Percentiles rank a stretch among this genome's conserved stretches.
These are phyloP conservation scores for Cryphonectria naterciae DNA, from an alignment of 2,329 filamentous ascomycete genomes.

Conservation along the genomic window DNA sequence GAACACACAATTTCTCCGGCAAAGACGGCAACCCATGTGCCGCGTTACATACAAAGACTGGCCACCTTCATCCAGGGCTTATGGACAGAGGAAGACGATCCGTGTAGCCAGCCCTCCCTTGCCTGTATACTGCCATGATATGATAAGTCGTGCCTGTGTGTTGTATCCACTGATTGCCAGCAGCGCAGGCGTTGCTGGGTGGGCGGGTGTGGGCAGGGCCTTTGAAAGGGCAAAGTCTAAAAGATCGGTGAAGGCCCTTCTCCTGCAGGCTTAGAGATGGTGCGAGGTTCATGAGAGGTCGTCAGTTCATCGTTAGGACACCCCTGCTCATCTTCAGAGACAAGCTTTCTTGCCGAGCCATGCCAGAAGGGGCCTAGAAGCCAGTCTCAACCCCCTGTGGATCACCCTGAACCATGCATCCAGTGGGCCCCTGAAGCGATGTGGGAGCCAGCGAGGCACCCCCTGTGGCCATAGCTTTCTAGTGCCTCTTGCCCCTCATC, in stretches of 20 bases:
- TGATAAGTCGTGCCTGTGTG: background rate
- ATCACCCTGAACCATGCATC: background rate
- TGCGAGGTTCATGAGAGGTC: background rate
- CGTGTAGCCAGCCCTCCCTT: background rate
- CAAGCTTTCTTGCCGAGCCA: conserved; percentile 30
- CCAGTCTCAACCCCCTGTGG: background rate
- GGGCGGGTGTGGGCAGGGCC: too few relatives aligned
- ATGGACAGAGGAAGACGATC: background rate
- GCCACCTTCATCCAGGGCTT: background rate
- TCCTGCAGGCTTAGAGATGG: background rate
- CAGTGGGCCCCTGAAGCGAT: background rate
- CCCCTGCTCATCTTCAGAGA: conserved; percentile 12
- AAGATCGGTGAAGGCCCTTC: conserved; percentile 3
- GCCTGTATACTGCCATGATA: background rate
- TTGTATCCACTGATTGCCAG: background rate
- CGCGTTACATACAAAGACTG: background rate
- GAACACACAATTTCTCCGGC: background rate
- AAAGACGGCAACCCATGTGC: conserved; percentile 1
- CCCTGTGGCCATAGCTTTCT: conserved; percentile 7
- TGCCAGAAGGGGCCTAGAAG: conserved; percentile 26
- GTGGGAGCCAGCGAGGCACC: background rate
- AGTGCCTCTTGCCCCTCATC: background rate
- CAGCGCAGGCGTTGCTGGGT: background rate
- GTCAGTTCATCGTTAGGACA: background rate
- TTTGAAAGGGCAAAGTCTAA: background rate